Conservation (phyloP, 192 early-diverging fungal genomes). For the Backusella mclennaniae region DNA sequence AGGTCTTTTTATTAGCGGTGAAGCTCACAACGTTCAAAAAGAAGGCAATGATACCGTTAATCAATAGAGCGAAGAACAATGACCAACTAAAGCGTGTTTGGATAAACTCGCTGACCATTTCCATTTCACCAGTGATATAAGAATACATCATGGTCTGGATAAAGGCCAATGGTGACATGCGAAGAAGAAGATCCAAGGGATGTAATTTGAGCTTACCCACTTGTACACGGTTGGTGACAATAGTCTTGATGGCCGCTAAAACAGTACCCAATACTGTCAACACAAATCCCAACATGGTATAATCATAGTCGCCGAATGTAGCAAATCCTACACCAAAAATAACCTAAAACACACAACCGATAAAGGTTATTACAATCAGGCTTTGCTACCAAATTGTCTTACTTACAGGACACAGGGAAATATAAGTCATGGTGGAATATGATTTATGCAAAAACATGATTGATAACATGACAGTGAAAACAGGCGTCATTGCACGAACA, state of each 20-base stretch:
- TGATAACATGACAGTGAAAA: conserved; percentile 55
- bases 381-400: conserved; percentile 1
- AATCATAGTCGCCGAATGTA: conserved; percentile 78
- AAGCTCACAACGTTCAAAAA: conserved; percentile 66
- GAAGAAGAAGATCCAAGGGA: conserved; percentile 75
- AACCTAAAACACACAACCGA: conserved; percentile 36
- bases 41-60: conserved; percentile 69
- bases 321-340: conserved; percentile 79
- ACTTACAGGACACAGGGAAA: conserved; percentile 46
- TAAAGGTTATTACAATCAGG: not conserved
- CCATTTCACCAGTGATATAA: conserved; percentile 49
- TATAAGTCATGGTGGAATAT: conserved; percentile 40
- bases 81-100: conserved; percentile 10
- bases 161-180: conserved; percentile 60
- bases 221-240: conserved; percentile 79
- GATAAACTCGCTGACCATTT: conserved; percentile 4
- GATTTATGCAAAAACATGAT: conserved; percentile 31
- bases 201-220: conserved; percentile 76
- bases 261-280: conserved; percentile 77
- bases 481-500: conserved; percentile 62
- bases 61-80: conserved; percentile 42
- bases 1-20: conserved; percentile 62
- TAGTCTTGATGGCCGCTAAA: conserved; percentile 76
- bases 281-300: conserved; percentile 67
- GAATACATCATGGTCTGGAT: conserved; percentile 46